Base-by-base conservation (phyloP, 1,284 basidiomycete species). In the Xanthoconium separans region DNA sequence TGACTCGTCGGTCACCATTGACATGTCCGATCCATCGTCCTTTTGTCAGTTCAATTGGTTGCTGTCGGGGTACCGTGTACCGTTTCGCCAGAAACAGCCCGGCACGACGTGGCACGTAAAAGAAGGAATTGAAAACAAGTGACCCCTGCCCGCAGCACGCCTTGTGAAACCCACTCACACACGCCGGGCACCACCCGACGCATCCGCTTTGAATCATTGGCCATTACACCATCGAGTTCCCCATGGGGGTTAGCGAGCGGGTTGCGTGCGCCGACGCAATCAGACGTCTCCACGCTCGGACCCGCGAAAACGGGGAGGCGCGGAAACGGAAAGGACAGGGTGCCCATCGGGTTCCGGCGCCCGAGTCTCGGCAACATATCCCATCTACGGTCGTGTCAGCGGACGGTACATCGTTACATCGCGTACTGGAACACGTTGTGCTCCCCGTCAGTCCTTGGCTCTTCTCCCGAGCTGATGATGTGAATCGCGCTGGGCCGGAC, bases 31-130 rank as follows among this genome's bases (percentile, higher is more conserved):
- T 49, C 41, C 27, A 31, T 11, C 39, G 43, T 30, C 27, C 45
- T 34, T 39, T 61, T 55, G 51, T 40, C 37, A 56, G 18, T 57
- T 51, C 46, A 47, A 57, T 58, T 4, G 40, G 40, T 62, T 42
- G 37, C 44, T 36, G 33, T 44, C 43, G 18, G 18, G 8, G 18
- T 41, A 39, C 37, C 36, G n/a, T 37, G 34, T 34, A 37, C 18
- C 44, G 51, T 60, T 59, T 61, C 47, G 40, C 34, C 51, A 16
- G 31, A 58, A 61, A 49, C 46, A 30, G 44, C 11, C 15, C 56
- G 39, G 54, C 34, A 37, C 39, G 47, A 59, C 52, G 24, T 51
- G 41, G 31, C 45, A 44, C 11, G 37, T 39, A 16, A 30, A 45
- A 44, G 20, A 44, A 43, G 29, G 11, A 36, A n/a, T 11, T 15